These are phyloP conservation scores for Digitaria exilis DNA, from an alignment of 202 grass and related monocot genomes.

Conservation along the genomic window DNA sequence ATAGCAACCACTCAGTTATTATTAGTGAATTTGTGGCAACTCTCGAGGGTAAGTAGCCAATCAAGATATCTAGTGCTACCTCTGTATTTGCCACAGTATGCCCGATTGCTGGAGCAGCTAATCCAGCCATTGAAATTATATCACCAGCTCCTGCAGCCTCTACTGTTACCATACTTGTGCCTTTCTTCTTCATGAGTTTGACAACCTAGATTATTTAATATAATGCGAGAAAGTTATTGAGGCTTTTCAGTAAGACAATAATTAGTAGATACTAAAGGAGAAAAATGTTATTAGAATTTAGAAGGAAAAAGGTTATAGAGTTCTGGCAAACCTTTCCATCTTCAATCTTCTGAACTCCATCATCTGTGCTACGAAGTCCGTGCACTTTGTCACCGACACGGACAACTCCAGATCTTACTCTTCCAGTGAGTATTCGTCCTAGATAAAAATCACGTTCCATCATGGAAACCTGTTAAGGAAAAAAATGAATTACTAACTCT, in stretches of 20 bases:
- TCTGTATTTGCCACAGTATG: slow-evolving; percentile 93
- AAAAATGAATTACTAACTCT: slow-evolving; percentile 28
- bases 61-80: slow-evolving; percentile 47
- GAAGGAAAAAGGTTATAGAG: slow-evolving; percentile 10
- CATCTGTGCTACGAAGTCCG: slow-evolving; percentile 74
- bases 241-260: slow-evolving; percentile 24
- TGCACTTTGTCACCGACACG: slow-evolving; percentile 91
- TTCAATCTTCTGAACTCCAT: slow-evolving; percentile 86
- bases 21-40: slow-evolving; percentile 27
- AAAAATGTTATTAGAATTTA: neutral
- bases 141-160: slow-evolving; percentile 93
- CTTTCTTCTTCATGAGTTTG: slow-evolving; percentile 99
- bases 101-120: slow-evolving; percentile 88
- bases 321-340: slow-evolving; percentile 82
- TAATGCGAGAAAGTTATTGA: slow-evolving; percentile 14
- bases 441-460: slow-evolving; percentile 99
- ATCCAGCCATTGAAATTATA: slow-evolving; percentile 97
- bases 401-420: slow-evolving; percentile 77
- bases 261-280: slow-evolving; percentile 12
- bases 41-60: slow-evolving; percentile 29
- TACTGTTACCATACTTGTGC: slow-evolving; percentile 73
- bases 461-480: slow-evolving; percentile 87
- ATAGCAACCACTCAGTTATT: slow-evolving; percentile 39
- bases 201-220: slow-evolving; percentile 65
- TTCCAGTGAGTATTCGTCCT: slow-evolving; percentile 93